These are phyloP conservation scores for Hyaloperonospora brassicae DNA, from an alignment of 352 stramenopile species.

Conservation along the genomic window DNA sequence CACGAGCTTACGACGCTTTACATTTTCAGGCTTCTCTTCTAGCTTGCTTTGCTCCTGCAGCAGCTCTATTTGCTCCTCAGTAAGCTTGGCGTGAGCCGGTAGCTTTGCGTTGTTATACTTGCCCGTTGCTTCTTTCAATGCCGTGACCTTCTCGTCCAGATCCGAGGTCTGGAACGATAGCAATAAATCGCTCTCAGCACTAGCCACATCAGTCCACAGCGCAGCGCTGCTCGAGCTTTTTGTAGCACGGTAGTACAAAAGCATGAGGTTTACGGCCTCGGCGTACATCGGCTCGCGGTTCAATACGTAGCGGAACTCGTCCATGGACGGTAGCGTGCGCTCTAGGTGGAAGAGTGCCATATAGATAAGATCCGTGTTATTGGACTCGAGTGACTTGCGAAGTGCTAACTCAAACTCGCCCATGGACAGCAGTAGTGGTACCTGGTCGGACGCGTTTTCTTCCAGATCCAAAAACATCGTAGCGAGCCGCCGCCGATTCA, in stretches of 20 bases:
- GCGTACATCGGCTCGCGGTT: slow-evolving; percentile 61
- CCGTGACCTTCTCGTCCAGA: slow-evolving; percentile 57
- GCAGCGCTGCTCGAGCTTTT: slow-evolving; percentile 51
- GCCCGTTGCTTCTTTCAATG: slow-evolving; percentile 51
- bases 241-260: slow-evolving; percentile 68
- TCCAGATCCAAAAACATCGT: slow-evolving; percentile 88
- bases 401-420: slow-evolving; percentile 86
- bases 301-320: slow-evolving; percentile 74
- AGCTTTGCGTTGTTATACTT: slow-evolving; percentile 71
- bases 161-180: slow-evolving; percentile 58
- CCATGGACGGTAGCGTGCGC: slow-evolving; percentile 66
- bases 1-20: slow-evolving; percentile 74
- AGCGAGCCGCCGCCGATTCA: slow-evolving; percentile 74
- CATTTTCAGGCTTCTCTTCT: slow-evolving; percentile 73
- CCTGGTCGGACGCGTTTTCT: slow-evolving; percentile 81
- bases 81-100: slow-evolving; percentile 52
- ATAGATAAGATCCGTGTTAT: slow-evolving; percentile 86
- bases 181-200: slow-evolving; percentile 65
- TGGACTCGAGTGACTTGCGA: slow-evolving; percentile 82
- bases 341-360: slow-evolving; percentile 86
- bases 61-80: slow-evolving; percentile 83
- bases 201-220: slow-evolving; percentile 58
- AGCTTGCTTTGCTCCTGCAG: slow-evolving; percentile 79
- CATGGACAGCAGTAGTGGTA: slow-evolving; percentile 86
- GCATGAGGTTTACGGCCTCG: slow-evolving; percentile 69